Base-by-base conservation (phyloP, 2,329 filamentous ascomycete species). In the Cladosporium sp. region DNA sequence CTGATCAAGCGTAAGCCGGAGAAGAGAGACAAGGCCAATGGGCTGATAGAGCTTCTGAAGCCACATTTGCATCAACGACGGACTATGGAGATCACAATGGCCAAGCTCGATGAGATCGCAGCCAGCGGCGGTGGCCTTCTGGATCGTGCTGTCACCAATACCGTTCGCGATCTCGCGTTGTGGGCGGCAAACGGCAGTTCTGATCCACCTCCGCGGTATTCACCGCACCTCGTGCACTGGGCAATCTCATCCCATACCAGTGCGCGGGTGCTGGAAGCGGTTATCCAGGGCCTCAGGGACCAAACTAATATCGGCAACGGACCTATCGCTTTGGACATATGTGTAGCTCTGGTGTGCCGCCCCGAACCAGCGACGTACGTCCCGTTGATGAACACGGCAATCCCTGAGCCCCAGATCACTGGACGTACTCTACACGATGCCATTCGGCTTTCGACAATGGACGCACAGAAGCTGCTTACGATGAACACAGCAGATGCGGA, bases 21-120 rank as follows among this genome's bases (percentile, higher is more conserved):
- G 59, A 88, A 88, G 59, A 87, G 88, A 68, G 88, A 91, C 58
- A 84, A 93, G 53, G 88, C 91, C 65, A 88, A 88, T 1, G 69
- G 66, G n/a, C 81, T 95, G 1, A 81, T 91, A 1, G 82, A 85
- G n/a, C 81, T 85, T 0, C 85, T 94, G 26, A 86, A 86, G 66
- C 69, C 86, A 75, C 78, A 86, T 83, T 63, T 85, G 76, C 61
- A 83, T 46, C 85, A 83, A 69, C 83, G 89, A 59, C 84, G 90
- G 35, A 89, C 86, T 0, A 85, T 85, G 1, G 85, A 83, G 11
- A 23, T 40, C 18, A 56, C 62, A 2, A 83, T 88, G 64, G 86
- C 85, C 49, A 91, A 93, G 73, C 76, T 93, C 1, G 87, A 91
- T 68, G 79, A 83, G 8, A 93, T 90, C 90, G 84, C 85, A 0